A percentile compares a stretch with the other conserved stretches of the same genome.
phyloP scores from a whole-genome alignment of 2,329 filamentous ascomycete genomes.

The Arthrobotrys pseudoclavata region DNA sequence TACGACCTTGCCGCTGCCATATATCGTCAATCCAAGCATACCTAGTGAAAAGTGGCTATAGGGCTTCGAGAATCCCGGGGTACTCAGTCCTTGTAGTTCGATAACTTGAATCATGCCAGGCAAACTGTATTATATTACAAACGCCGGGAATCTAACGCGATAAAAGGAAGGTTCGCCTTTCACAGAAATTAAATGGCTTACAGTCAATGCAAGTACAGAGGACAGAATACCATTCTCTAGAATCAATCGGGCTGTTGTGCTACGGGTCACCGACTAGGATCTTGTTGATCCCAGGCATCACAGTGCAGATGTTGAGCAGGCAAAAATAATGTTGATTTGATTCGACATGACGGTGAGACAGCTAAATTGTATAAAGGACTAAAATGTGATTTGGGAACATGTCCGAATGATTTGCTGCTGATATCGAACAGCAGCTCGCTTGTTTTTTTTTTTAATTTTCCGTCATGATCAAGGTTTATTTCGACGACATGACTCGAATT shows the following conservation, averaged over 20 bases:
- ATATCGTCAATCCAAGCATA: not conserved
- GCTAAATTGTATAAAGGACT: not conserved
- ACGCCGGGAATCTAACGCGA: not conserved
- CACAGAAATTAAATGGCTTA: not conserved
- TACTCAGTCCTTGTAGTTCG: not conserved
- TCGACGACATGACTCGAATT: conserved; percentile 18
- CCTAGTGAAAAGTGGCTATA: too few species aligned
- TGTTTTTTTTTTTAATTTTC: not conserved
- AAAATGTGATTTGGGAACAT: conserved; percentile 10
- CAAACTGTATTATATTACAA: not conserved
- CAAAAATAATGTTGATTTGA: not conserved
- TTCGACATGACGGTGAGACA: not conserved
- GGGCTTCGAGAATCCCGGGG: not conserved
- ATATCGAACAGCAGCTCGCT: conserved; percentile 44
- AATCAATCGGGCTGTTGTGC: not conserved
- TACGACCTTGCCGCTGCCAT: not conserved
- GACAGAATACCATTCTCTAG: not conserved
- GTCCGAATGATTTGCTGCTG: conserved; percentile 20
- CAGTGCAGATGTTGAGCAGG: not conserved
- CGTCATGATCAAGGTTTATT: conserved; percentile 21
- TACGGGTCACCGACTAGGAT: not conserved
- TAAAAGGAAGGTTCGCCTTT: not conserved
- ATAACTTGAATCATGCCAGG: not conserved
- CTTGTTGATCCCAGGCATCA: not conserved
- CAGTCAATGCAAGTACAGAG: not conserved